Conservation (phyloP, 306 rosid species). For the Medicago arabica region DNA sequence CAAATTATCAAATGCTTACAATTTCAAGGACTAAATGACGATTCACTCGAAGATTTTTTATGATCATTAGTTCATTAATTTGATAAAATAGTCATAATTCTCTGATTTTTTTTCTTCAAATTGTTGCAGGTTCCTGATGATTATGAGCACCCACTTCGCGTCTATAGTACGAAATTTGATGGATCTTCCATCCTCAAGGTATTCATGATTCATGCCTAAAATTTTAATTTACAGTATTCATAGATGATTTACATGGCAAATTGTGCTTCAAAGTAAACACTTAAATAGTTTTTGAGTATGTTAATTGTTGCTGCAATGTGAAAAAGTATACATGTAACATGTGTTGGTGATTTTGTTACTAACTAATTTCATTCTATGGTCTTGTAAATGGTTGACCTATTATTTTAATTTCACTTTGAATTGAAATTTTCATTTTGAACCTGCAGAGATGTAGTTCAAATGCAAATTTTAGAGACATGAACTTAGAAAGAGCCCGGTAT, state of each 20-base stretch:
- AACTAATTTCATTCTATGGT: no score
- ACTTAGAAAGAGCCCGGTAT: conserved; percentile 49
- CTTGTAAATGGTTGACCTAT: no score
- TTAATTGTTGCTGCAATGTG: no score
- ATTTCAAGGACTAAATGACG: background rate
- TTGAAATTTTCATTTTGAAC: conserved; percentile 35
- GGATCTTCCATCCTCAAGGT: conserved; percentile 82
- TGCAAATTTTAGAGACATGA: conserved; percentile 61
- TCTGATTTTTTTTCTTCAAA: background rate
- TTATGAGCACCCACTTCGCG: conserved; percentile 52
- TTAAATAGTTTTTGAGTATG: no score
- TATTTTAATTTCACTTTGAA: conserved; percentile 1
- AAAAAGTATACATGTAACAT: no score
- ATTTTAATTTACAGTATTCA: background rate
- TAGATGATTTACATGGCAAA: background rate
- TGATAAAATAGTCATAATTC: conserved; percentile 12
- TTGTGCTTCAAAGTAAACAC: background rate
- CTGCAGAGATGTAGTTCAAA: conserved; percentile 86
- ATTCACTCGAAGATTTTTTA: background rate
- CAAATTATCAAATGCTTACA: background rate
- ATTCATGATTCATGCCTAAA: conserved; percentile 23
- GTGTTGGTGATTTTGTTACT: background rate
- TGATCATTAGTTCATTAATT: background rate
- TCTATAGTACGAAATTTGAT: conserved; percentile 61
- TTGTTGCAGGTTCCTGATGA: conserved; percentile 63